phyloP scores from a whole-genome alignment of 495 filamentous ascomycete species.

The Letharia columbiana region DNA sequence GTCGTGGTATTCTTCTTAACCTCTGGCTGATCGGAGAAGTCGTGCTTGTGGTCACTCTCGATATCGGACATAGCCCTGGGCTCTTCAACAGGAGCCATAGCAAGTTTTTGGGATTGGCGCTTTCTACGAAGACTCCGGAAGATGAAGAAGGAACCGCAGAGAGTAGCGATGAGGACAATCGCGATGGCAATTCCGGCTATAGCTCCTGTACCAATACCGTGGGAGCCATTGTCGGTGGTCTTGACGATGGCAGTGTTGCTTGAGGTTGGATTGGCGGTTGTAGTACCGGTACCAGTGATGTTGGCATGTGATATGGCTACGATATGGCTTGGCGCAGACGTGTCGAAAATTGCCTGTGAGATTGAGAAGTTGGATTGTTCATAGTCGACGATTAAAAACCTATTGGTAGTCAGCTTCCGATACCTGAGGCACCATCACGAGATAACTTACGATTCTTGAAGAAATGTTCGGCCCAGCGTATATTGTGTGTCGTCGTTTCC shows the following conservation, averaged over 20 bases:
- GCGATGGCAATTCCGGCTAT: constrained; percentile 23
- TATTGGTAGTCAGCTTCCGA: background rate
- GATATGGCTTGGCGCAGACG: constrained; percentile 17
- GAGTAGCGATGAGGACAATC: constrained; percentile 18
- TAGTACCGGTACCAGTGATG: constrained; percentile 2
- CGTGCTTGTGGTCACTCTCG: constrained; percentile 5
- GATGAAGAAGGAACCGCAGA: constrained; percentile 16
- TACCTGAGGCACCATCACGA: background rate
- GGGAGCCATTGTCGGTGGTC: constrained; percentile 8
- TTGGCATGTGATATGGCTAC: constrained; percentile 17
- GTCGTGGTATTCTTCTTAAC: constrained; percentile 7
- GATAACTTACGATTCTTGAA: constrained; percentile 42
- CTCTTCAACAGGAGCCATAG: constrained; percentile 2
- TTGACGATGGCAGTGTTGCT: constrained; percentile 13
- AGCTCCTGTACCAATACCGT: constrained; percentile 17
- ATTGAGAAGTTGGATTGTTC: constrained; percentile 24
- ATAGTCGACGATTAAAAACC: constrained; percentile 25
- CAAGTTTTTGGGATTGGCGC: constrained; percentile 3
- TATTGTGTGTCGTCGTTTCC: constrained; percentile 41
- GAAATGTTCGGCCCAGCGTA: constrained; percentile 45
- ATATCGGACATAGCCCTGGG: constrained; percentile 1
- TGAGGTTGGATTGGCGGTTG: constrained; percentile 5
- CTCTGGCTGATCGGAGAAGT: constrained; percentile 17
- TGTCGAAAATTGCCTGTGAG: constrained; percentile 22
- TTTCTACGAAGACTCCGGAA: constrained; percentile 7